Base-by-base conservation (phyloP, 1,139 yeast genomes). In the Geotrichum europaeum region DNA sequence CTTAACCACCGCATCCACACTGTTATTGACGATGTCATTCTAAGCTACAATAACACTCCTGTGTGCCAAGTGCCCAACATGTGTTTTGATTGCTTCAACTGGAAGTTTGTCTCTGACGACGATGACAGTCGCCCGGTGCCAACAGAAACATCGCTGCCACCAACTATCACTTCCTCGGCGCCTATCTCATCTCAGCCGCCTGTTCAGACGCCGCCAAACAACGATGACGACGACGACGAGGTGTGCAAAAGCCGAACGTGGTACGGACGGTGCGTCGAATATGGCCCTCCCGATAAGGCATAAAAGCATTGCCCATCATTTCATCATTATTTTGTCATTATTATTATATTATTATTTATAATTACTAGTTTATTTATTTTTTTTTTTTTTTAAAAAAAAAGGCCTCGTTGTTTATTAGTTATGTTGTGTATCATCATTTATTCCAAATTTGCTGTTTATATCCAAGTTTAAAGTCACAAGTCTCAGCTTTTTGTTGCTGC, bases 1-100 rank as follows among this genome's bases (percentile, higher is more conserved):
- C 78, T 89, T 65, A 90, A 94, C 72, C 99, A 94, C 73, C 79
- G 97, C 51, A 90, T 94, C 62, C 96, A 88, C 68, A 88, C 92
- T 0, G 97, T 95, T 13, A 90, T 95, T 64, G 97, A 90, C 71
- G 88, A 88, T 43, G 83, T 95, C 7, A 78, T 94, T 25, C 72
- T 80, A 68, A 81, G 76, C 13, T 91, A 92, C 72, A 91, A 92
- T 66, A 82, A 79, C 47, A 88, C 96, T 0, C 94, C 99, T 0
- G 72, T 75, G 55, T 92, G 98, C 71, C 79, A 76, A 24, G 82
- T 81, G 25, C 89, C 90, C 34, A 87, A 92, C 1, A 91, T 94
- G 0, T 79, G 83, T 65, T 79, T 84, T 55, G 99, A 94, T 71
- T 94, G 99, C 72, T 89, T 83, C 75, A 88, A 89, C 71, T 94